Evolutionary conservation across 2,329 filamentous ascomycete species (phyloP), one percentile per base, ranked within the genome.

Genomic region (Aureobasidium leucospermi): DNA sequence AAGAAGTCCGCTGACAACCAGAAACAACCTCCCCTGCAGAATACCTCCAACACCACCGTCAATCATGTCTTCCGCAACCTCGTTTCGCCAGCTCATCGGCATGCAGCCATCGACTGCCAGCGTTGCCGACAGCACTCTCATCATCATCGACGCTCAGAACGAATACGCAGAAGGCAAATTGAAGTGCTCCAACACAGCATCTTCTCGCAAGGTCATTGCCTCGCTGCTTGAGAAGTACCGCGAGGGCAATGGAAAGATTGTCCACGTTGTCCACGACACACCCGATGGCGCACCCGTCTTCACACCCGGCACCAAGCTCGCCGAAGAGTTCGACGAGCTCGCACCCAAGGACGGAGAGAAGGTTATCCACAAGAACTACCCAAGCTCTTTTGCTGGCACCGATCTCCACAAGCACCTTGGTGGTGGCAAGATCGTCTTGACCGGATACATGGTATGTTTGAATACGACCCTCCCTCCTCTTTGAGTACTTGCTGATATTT

Each of bases 131-230:
- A 84, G 80, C 63, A 79, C 80, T 1, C 77, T 88, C 46, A 71
- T 88, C 65, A 87, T 88, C 70, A 84, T 88, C 67, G 85, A 63
- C 47, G 85, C 85, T 1, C 86, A 89, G 67, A 87, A 87, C 67
- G 86, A 89, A 71, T 88, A 85, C 63, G 80, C 81, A 10, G 71
- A 76, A 2, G 86, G 85, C 48, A 73, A 78, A 4, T 78, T 88
- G 0, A 76, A 79, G 23, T 81, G 84, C 36, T 73, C 76, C 42
- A 78, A 85, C 61, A 77, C 85, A 1, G 66, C 74, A 0, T 62
- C 74, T 4, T 83, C 81, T 5, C 79, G 84, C 62, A 77, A 78
- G 34, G 81, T 75, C 11, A 88, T 88, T 60, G 73, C 78, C 0
- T 66, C 72, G 0, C 74, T 89, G 0, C 75, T 89, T 0, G 69